Evolutionary conservation across 331 rosid species (phyloP).

Genomic region (Prunus yedoensis): DNA sequence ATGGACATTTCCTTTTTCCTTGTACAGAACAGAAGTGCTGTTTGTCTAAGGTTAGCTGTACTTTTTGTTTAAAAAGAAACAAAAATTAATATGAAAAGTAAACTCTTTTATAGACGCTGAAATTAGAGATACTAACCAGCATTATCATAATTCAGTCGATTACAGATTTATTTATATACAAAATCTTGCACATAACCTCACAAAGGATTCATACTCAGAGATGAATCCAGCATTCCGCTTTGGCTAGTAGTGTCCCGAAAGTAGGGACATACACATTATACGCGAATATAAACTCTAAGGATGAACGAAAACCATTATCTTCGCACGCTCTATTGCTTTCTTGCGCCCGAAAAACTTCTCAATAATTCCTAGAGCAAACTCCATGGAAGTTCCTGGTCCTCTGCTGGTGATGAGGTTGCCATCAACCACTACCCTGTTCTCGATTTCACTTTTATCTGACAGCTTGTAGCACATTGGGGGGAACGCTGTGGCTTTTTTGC

Average conservation of each 20-base stretch:
- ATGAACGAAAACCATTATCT: constrained; percentile 41
- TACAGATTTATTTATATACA: constrained; percentile 37
- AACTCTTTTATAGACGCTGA: background rate
- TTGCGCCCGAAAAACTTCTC: constrained; percentile 74
- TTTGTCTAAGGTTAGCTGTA: no score
- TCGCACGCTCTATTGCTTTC: constrained; percentile 55
- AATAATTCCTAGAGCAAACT: constrained; percentile 72
- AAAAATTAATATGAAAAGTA: no score
- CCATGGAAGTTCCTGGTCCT: constrained; percentile 83
- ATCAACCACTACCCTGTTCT: constrained; percentile 77
- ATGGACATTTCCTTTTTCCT: no score
- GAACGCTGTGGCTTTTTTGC: constrained; percentile 79
- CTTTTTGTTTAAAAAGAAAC: no score
- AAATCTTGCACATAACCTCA: constrained; percentile 17
- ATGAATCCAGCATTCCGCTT: constrained; percentile 17
- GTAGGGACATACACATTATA: background rate
- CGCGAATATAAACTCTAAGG: constrained; percentile 21
- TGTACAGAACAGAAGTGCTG: no score
- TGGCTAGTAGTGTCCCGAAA: background rate
- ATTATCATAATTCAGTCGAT: background rate
- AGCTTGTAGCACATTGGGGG: constrained; percentile 66
- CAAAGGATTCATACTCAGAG: constrained; percentile 25
- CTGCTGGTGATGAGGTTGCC: constrained; percentile 82
- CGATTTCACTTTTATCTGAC: constrained; percentile 68
- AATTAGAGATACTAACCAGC: background rate